These are phyloP conservation scores for Cerrena zonata DNA, from an alignment of 1,284 basidiomycete species.

Conservation along the genomic window DNA sequence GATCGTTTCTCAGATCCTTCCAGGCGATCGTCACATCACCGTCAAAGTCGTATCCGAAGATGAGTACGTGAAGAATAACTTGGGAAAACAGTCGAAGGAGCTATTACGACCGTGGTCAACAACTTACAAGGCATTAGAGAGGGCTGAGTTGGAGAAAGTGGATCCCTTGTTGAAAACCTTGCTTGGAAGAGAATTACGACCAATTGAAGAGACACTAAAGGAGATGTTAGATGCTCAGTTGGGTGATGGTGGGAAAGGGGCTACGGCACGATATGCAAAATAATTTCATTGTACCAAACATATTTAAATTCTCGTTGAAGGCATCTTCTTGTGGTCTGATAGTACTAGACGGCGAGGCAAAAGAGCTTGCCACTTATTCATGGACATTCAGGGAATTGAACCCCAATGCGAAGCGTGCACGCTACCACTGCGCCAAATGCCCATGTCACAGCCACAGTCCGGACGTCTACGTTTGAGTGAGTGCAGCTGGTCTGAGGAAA, in stretches of 20 bases:
- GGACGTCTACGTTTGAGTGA: too few species aligned
- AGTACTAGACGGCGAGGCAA: too few species aligned
- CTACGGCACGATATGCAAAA: not conserved
- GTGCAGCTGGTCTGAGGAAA: too few species aligned
- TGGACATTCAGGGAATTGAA: too few species aligned
- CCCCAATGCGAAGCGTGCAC: too few species aligned
- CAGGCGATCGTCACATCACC: slow-evolving; percentile 16
- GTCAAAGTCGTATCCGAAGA: slow-evolving; percentile 23
- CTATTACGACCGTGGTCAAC: slow-evolving; percentile 28
- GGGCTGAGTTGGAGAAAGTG: slow-evolving; percentile 25
- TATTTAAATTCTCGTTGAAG: too few species aligned
- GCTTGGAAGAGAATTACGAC: slow-evolving; percentile 23
- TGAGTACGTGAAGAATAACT: slow-evolving; percentile 23
- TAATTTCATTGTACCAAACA: too few species aligned
- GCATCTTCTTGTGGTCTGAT: too few species aligned
- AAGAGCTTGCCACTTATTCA: too few species aligned
- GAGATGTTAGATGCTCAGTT: slow-evolving; percentile 12
- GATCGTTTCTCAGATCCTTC: slow-evolving; percentile 18
- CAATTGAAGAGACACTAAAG: slow-evolving; percentile 23
- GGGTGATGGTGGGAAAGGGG: not conserved
- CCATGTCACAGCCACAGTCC: too few species aligned
- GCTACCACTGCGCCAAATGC: too few species aligned
- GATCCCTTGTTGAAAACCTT: slow-evolving; percentile 24
- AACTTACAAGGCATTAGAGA: slow-evolving; percentile 23
- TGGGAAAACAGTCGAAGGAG: slow-evolving; percentile 18